Percentiles rank a stretch among this genome's conserved stretches.
These are phyloP conservation scores for Capsella bursapastoris DNA, from an alignment of 345 rosid species.

Conservation along the genomic window DNA sequence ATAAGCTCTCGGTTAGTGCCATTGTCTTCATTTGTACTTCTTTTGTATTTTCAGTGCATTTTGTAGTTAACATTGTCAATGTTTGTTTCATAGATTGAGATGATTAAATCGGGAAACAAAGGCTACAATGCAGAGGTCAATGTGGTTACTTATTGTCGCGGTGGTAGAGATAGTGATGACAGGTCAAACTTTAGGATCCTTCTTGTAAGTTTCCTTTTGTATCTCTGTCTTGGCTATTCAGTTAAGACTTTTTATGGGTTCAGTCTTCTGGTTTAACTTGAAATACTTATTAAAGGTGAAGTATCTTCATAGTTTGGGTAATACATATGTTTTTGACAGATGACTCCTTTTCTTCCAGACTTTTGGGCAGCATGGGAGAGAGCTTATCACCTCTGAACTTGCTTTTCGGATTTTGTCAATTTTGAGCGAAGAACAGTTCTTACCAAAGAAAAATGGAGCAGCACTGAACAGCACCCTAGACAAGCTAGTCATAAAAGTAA, in stretches of 20 bases:
- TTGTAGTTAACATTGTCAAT: neutral
- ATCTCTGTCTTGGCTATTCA: neutral
- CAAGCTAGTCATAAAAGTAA: constrained; percentile 84
- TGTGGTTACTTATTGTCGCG: constrained; percentile 67
- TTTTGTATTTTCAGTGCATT: neutral
- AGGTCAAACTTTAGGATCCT: constrained; percentile 85
- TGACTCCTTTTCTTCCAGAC: constrained; percentile 99
- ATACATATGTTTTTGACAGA: constrained; percentile 88
- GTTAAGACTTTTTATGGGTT: neutral
- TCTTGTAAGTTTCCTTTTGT: constrained; percentile 66
- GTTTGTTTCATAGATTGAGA: constrained; percentile 59
- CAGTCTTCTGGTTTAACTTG: neutral
- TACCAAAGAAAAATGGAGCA: constrained; percentile 52
- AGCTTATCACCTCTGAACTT: constrained; percentile 91
- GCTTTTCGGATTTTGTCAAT: constrained; percentile 80
- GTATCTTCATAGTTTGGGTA: constrained; percentile 55
- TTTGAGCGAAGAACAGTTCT: constrained; percentile 84
- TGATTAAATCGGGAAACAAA: constrained; percentile 61
- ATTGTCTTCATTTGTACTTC: neutral
- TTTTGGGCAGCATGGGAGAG: constrained; percentile 99
- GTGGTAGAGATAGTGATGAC: constrained; percentile 52
- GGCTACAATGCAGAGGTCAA: constrained; percentile 74
- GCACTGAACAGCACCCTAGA: constrained; percentile 58
- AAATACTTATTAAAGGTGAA: constrained; percentile 6
- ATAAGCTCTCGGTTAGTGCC: constrained; percentile 62